Evolutionary conservation across 2,329 filamentous ascomycete species (phyloP).

Genomic region (Trichoderma oligosporum): DNA sequence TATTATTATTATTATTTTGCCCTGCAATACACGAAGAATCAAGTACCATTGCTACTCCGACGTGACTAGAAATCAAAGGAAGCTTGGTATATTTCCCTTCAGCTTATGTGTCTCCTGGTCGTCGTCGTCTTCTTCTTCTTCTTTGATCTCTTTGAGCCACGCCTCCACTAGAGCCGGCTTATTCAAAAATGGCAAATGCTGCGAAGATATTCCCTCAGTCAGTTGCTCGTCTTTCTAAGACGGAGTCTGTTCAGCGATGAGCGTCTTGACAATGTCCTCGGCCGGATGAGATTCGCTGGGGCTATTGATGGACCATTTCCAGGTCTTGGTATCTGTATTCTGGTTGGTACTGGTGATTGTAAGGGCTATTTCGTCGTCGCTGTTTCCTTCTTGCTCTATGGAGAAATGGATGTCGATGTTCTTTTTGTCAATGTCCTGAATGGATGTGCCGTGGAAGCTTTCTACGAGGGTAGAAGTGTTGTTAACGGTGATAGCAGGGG

Average conservation of each 20-base stretch:
- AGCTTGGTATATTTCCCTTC: background rate
- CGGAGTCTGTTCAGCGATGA: constrained; percentile 20
- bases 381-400: constrained; percentile 25
- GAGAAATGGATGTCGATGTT: constrained; percentile 33
- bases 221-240: constrained; percentile 21
- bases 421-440: constrained; percentile 30
- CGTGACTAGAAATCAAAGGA: background rate
- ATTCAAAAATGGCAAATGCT: background rate
- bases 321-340: constrained; percentile 24
- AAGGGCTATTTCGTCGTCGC: constrained; percentile 22
- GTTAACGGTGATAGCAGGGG: background rate
- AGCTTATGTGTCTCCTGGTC: background rate
- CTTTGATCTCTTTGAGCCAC: background rate
- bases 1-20: too few relatives aligned
- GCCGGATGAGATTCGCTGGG: constrained; percentile 23
- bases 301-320: constrained; percentile 30
- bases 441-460: constrained; percentile 32
- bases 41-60: background rate
- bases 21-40: background rate
- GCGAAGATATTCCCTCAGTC: too few relatives aligned
- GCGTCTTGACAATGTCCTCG: constrained; percentile 25
- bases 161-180: background rate
- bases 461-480: constrained; percentile 28
- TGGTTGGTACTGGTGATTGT: constrained; percentile 24
- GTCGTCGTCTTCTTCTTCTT: too few relatives aligned